Percentiles rank a stretch among this genome's conserved stretches.
phyloP scores from a whole-genome alignment of 225 moss, liverwort and hornwort genomes.

The Thuidium tamariscinum region DNA sequence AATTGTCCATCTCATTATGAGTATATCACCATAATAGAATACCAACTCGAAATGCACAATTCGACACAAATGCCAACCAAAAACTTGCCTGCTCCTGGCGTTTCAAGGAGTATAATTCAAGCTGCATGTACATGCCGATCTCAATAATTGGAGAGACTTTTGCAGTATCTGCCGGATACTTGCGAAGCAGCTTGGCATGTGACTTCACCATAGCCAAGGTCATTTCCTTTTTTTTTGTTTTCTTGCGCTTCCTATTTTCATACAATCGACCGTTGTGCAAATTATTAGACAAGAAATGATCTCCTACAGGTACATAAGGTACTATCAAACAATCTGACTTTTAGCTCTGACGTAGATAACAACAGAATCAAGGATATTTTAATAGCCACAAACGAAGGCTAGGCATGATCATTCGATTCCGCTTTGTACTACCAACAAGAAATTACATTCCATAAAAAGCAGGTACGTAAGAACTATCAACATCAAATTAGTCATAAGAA shows the following conservation, averaged over 20 bases:
- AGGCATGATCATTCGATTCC: not conserved
- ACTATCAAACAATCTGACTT: not conserved
- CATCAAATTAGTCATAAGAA: not conserved
- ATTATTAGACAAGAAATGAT: not conserved
- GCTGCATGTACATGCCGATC: constrained; percentile 83
- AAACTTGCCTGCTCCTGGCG: constrained; percentile 77
- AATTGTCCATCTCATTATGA: not conserved
- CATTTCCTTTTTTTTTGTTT: constrained; percentile 71
- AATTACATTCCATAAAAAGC: not conserved
- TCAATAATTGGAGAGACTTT: constrained; percentile 86
- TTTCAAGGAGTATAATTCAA: constrained; percentile 74
- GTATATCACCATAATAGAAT: not conserved
- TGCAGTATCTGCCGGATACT: constrained; percentile 80
- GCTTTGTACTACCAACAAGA: not conserved
- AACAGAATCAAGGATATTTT: not conserved
- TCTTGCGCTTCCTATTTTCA: constrained; percentile 70
- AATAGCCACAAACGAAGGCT: not conserved
- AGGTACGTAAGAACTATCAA: not conserved
- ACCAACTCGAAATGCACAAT: not conserved
- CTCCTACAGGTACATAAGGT: not conserved
- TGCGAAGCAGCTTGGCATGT: constrained; percentile 81
- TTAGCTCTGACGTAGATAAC: not conserved
- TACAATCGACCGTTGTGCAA: not conserved
- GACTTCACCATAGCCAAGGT: constrained; percentile 84
- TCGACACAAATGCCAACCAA: not conserved